Conservation (phyloP, 805 yeast species). For the Lachancea meyersii region DNA sequence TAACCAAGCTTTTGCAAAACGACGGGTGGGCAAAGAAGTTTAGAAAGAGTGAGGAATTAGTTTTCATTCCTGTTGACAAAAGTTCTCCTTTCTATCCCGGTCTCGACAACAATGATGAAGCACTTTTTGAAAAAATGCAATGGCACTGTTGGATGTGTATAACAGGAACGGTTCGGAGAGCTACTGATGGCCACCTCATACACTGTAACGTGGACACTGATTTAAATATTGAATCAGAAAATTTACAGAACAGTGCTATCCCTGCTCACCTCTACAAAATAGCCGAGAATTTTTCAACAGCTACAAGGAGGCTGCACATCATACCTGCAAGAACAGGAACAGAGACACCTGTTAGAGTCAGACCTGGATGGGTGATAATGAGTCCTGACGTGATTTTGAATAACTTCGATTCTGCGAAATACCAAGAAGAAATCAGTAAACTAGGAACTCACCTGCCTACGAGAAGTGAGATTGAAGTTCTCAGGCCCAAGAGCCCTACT, state of each 20-base stretch:
- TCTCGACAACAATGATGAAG: constrained; percentile 42
- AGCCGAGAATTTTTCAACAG: constrained; percentile 83
- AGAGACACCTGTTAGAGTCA: constrained; percentile 53
- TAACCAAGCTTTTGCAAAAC: constrained; percentile 47
- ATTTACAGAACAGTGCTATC: constrained; percentile 41
- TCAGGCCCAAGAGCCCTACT: constrained; percentile 79
- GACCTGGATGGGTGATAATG: constrained; percentile 89
- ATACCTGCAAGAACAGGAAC: constrained; percentile 68
- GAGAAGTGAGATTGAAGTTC: constrained; percentile 63
- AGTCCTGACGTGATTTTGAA: constrained; percentile 76
- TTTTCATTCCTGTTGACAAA: constrained; percentile 66
- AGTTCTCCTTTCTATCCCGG: constrained; percentile 62
- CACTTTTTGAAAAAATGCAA: constrained; percentile 61
- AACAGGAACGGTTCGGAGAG: constrained; percentile 86
- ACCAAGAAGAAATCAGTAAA: constrained; percentile 38
- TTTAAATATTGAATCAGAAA: constrained; percentile 56
- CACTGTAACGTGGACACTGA: constrained; percentile 93
- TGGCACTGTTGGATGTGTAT: constrained; percentile 99
- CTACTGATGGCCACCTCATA: constrained; percentile 75
- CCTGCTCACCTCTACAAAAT: constrained; percentile 75
- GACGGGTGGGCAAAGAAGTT: constrained; percentile 61
- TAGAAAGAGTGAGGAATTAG: constrained; percentile 84
- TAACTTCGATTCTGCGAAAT: constrained; percentile 51
- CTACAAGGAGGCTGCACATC: constrained; percentile 77
- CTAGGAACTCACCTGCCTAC: constrained; percentile 58